phyloP scores from a whole-genome alignment of 2,329 filamentous ascomycete species.

The Exophiala alcalophila region DNA sequence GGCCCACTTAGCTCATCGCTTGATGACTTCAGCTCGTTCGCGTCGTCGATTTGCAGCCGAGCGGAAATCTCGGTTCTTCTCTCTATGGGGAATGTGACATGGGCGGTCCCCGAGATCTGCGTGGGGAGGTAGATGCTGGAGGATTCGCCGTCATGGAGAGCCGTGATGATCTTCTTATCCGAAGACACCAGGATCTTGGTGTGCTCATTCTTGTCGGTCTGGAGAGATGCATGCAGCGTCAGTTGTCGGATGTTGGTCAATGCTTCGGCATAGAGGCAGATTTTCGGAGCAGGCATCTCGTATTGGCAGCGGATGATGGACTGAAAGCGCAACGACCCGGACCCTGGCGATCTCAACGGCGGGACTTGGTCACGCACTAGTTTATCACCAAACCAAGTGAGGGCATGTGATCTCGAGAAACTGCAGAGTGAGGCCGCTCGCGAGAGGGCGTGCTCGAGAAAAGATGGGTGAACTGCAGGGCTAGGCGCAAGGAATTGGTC shows the following conservation, averaged over 20 bases:
- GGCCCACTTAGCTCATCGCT: slow-evolving; percentile 14
- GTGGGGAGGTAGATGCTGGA: slow-evolving; percentile 49
- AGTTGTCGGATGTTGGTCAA: slow-evolving; percentile 60
- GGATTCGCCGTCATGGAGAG: slow-evolving; percentile 46
- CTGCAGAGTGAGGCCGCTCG: too few relatives aligned
- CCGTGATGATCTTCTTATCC: slow-evolving; percentile 43
- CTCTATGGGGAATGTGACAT: slow-evolving; percentile 49
- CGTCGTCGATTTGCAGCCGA: slow-evolving; percentile 52
- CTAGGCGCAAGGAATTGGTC: too few relatives aligned
- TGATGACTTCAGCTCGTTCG: slow-evolving; percentile 19
- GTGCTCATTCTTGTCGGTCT: slow-evolving; percentile 41
- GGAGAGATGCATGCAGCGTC: slow-evolving; percentile 55
- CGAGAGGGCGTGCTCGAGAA: too few relatives aligned
- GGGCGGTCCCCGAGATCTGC: slow-evolving; percentile 43
- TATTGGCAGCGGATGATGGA: neutral
- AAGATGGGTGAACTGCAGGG: too few relatives aligned
- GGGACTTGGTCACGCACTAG: too few relatives aligned
- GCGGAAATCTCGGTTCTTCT: slow-evolving; percentile 50
- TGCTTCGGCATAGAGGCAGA: slow-evolving; percentile 57
- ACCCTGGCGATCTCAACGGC: neutral
- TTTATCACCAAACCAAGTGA: too few relatives aligned
- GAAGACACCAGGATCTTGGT: slow-evolving; percentile 46
- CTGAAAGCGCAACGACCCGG: too few relatives aligned
- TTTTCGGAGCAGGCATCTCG: slow-evolving; percentile 24
- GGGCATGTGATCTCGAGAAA: too few relatives aligned